A percentile compares a stretch with the other conserved stretches of the same genome.
phyloP scores from a whole-genome alignment of 306 rosid species.

The Lathyrus sativus region DNA sequence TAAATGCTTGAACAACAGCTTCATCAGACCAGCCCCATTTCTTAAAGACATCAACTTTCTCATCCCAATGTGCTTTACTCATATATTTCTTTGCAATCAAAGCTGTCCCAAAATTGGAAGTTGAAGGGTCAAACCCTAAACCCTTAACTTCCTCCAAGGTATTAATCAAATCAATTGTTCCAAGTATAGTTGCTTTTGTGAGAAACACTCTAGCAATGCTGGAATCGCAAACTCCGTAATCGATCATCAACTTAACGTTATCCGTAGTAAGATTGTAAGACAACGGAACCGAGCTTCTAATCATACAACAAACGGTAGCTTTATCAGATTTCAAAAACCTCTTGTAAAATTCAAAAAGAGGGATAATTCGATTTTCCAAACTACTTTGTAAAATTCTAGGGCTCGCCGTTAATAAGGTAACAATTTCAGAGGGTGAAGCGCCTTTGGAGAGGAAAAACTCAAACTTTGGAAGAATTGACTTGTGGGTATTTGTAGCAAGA shows the following conservation, averaged over 20 bases:
- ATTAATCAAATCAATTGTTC: background rate
- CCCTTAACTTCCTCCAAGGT: slow-evolving; percentile 35
- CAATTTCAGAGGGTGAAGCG: slow-evolving; percentile 24
- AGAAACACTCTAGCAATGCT: background rate
- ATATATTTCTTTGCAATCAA: slow-evolving; percentile 27
- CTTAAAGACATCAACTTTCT: slow-evolving; percentile 45
- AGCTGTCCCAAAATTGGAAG: slow-evolving; percentile 34
- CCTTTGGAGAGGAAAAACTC: slow-evolving; percentile 38
- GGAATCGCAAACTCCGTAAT: background rate
- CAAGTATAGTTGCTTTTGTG: background rate
- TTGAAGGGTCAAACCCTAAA: slow-evolving; percentile 53
- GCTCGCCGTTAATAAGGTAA: background rate
- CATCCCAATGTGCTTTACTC: slow-evolving; percentile 46
- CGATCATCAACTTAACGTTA: slow-evolving; percentile 9
- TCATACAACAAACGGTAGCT: background rate
- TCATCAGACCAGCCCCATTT: slow-evolving; percentile 70
- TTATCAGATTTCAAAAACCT: slow-evolving; percentile 3
- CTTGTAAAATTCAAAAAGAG: background rate
- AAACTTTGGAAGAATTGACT: slow-evolving; percentile 32
- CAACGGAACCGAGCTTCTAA: background rate
- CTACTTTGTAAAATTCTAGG: background rate
- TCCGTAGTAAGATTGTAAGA: background rate
- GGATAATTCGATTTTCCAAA: slow-evolving; percentile 24
- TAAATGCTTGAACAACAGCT: slow-evolving; percentile 35
- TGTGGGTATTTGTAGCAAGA: background rate